Evolutionary conservation across 768 basidiomycete genomes (phyloP), one percentile per base, ranked within the genome.

Genomic region (Collybia nuda): DNA sequence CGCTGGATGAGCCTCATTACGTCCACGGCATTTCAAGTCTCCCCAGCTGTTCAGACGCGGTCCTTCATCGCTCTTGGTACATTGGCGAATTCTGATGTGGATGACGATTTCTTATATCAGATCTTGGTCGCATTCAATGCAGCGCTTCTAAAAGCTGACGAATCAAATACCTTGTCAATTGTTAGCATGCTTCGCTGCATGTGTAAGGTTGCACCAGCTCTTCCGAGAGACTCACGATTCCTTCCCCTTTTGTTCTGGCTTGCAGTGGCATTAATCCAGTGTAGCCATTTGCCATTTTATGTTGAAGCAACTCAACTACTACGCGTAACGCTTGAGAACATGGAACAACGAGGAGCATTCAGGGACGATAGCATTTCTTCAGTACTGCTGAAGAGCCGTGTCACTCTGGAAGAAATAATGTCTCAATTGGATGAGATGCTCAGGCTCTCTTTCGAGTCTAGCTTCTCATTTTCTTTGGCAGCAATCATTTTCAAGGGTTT

Each of bases 41-140:
- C 90, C 3, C 87, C 91, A 0, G 84, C 88, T 2, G 81, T 93
- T n/a, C 94, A 96, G 62, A 84, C 88, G 22, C 84, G 91, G 8
- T 89, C 92, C 0, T 96, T 95, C 65, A 80, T 89, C 26, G 84
- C 88, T 2, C 78, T 97, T 7, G 90, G 90, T 3, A 77, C 80
- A n/a, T 77, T 95, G n/a, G 86, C 90, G 14, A 81, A 81, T 3
- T 79, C 86, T 2, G 90, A 93, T 21, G 88, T 94, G 37, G 94
- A 97, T 56, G 94, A 95, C 54, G 94, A 97, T 62, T 82, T 94
- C 56, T 73, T 96, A 47, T 96, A 95, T 59, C 94, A 97, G 63
- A 92, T 96, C 67, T 80, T 95, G 7, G 88, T 94, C 5, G 91
- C 94, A 0, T 85, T 95, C 66, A 82, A 81, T 55, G 85, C 79